A percentile compares a stretch with the other conserved stretches of the same genome.
phyloP scores from a whole-genome alignment of 2,329 filamentous ascomycete genomes.

The Aspergillus sp. region DNA sequence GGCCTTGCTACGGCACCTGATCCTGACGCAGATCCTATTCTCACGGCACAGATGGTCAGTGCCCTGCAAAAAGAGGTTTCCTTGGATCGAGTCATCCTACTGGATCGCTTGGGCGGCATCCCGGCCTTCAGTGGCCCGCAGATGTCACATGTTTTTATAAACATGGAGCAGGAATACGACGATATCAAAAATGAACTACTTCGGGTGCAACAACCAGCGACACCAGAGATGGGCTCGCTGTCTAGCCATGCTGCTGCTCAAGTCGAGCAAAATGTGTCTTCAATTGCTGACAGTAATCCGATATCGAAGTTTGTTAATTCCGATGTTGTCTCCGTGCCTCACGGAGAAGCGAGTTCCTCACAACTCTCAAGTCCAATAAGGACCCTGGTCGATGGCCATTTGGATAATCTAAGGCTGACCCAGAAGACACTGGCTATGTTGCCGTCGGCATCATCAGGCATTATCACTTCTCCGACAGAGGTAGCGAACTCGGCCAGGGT shows the following conservation, averaged over 20 bases:
- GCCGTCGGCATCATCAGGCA: conserved; percentile 72
- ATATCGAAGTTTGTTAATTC: conserved; percentile 35
- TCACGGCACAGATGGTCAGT: conserved; percentile 30
- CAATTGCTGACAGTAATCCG: conserved; percentile 30
- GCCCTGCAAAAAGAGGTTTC: conserved; percentile 46
- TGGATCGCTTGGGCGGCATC: conserved; percentile 79
- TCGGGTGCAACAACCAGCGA: conserved; percentile 14
- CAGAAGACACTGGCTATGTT: conserved; percentile 63
- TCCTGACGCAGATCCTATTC: conserved; percentile 35
- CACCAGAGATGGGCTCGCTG: conserved; percentile 7
- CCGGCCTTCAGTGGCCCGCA: conserved; percentile 55
- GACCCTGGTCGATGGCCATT: conserved; percentile 38
- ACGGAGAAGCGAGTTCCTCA: conserved; percentile 8
- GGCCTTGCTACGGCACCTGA: conserved; percentile 48
- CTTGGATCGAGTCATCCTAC: conserved; percentile 76
- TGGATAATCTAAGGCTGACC: conserved; percentile 65
- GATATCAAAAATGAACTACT: conserved; percentile 56
- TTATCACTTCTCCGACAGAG: conserved; percentile 79
- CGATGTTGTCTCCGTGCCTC: conserved; percentile 16
- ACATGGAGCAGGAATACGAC: conserved; percentile 81
- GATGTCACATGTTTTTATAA: conserved; percentile 73
- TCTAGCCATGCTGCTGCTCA: conserved; percentile 2
- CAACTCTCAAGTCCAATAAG: conserved; percentile 6
- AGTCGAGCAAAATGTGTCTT: conserved; percentile 7
- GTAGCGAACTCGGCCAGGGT: conserved; percentile 54